Evolutionary conservation across 1,284 basidiomycete genomes (phyloP), one percentile per base, ranked within the genome.

Genomic region (Trichosporon inkin): DNA sequence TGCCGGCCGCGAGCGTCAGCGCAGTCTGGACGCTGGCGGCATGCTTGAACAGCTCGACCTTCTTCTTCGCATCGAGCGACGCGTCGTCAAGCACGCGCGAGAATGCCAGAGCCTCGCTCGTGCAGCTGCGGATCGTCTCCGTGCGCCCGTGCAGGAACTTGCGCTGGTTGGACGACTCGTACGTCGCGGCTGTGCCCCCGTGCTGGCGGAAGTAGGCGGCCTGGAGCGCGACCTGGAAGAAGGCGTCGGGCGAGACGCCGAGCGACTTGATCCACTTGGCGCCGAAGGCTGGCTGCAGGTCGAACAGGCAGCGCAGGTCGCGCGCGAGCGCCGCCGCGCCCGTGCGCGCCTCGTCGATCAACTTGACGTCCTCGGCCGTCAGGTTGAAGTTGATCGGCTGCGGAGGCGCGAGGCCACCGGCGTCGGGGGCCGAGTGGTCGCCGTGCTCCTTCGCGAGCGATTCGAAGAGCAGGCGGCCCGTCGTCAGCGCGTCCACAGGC

Each of bases 211-310:
- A 53, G 47, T 62, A 55, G 11, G 60, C 56, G 11, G 56, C 51
- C 56, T 62, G 60, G 10, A 58, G 35, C 20, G 60, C 60, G 53
- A 62, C 60, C 60, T 62, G 60, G 60, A 57, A 62, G 47, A 62
- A 62, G 28, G 60, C 60, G 53, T 62, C 60, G 22, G 60, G 60
- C 2, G 44, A 51, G 32, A 62, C 60, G 41, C 60, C 60, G 20
- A 62, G 56, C 24, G 53, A 10, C 53, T 62, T 62, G 56, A 62
- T 62, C 56, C 56, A 62, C 56, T 62, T 62, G 5, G 53, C 36
- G 38, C 60, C 60, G 32, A 57, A 55, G 14, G 54, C 58, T 20
- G 56, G 53, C 19, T 16, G 16, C 11, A 32, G 38, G 22, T 47
- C 56, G 34, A 58, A 52, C 37, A 40, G 39, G 37, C 54, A 52